Base-by-base conservation (phyloP, 768 basidiomycete species). In the Neoboletus brunneissimus region DNA sequence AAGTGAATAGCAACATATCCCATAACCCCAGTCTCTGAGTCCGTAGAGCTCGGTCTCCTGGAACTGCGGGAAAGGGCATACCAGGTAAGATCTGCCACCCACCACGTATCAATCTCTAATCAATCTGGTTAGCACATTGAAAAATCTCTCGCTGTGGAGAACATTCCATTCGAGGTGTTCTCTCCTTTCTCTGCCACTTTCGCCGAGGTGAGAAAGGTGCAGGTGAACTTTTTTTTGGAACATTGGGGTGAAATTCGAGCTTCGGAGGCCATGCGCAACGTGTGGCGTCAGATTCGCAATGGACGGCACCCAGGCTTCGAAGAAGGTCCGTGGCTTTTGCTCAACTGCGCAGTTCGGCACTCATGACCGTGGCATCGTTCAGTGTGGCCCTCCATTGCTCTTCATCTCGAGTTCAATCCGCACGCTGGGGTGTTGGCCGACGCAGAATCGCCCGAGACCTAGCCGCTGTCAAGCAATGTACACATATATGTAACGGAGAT, bases 241-340 rank as follows among this genome's bases (percentile, higher is more conserved):
- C 85, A 93, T 64, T 95, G 92, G 92, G 73, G 79, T 38, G 87
- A 90, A 31, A 91, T 95, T 53, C 86, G 90, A 41, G 73, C 81
- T n/a, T 90, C 89, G n/a, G 84, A 87, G 18, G 81, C 87, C 13
- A 91, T 94, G 90, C 81, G 81, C 53, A 81, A 79, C 59, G 87
- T 94, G 5, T 94, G 91, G 89, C 81, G 85, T 54, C 89, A 93
- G 71, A 92, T 95, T 41, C 78, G 93, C 53, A 78, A 83, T 47
- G 92, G 92, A 43, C 79, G 89, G 34, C 89, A 93, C 67, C 88
- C 90, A 18, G 91, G 92, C 1, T 94, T 93, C 65, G 92, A 93
- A 73, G 89, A 92, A 79, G 87, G 88, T 87, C 16, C 11, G 75
- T 67, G 16, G 10, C 7, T 35, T 31, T 58, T 34, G 31, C 22